Percentiles rank a stretch among this genome's conserved stretches.
Conservation (phyloP, 2,329 filamentous ascomycete species). For the Microthyrium microscopicum region DNA sequence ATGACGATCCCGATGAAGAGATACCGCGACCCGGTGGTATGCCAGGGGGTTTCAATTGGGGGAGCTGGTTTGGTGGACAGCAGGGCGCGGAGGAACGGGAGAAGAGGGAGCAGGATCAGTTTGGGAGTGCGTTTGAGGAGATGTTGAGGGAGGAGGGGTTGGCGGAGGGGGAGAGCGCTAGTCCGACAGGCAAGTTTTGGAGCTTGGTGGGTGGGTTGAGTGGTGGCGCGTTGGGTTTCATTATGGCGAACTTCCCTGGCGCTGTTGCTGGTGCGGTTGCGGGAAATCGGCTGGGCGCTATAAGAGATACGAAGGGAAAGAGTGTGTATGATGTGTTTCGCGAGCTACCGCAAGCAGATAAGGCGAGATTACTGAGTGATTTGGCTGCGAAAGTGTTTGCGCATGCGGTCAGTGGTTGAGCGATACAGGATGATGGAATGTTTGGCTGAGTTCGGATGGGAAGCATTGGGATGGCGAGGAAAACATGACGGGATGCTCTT, state of each 20-base stretch:
- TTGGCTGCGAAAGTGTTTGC: slow-evolving; percentile 77
- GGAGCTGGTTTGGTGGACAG: slow-evolving; percentile 34
- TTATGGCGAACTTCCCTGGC: slow-evolving; percentile 82
- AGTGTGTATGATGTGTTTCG: slow-evolving; percentile 87
- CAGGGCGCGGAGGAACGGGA: slow-evolving; percentile 41
- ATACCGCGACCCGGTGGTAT: slow-evolving; percentile 25
- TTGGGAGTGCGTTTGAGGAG: slow-evolving; percentile 48
- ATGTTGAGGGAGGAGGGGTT: slow-evolving; percentile 42
- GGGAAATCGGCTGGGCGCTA: slow-evolving; percentile 77
- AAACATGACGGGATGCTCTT: no score
- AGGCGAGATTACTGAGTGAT: slow-evolving; percentile 64
- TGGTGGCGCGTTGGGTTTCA: slow-evolving; percentile 84
- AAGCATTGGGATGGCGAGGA: no score
- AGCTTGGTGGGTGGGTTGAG: slow-evolving; percentile 67
- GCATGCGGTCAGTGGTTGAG: slow-evolving; percentile 45
- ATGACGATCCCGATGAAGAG: slow-evolving; percentile 32
- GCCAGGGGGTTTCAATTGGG: no score
- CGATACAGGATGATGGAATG: no score
- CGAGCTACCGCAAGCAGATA: slow-evolving; percentile 70
- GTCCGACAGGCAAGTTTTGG: slow-evolving; percentile 66
- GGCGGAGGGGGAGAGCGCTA: slow-evolving; percentile 48
- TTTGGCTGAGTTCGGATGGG: no score
- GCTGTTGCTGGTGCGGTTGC: slow-evolving; percentile 80
- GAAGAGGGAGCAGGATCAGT: slow-evolving; percentile 42
- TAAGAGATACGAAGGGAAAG: slow-evolving; percentile 83